Base-by-base conservation (phyloP, 1,139 yeast genomes). In the Zygotorulaspora mrakii region DNA sequence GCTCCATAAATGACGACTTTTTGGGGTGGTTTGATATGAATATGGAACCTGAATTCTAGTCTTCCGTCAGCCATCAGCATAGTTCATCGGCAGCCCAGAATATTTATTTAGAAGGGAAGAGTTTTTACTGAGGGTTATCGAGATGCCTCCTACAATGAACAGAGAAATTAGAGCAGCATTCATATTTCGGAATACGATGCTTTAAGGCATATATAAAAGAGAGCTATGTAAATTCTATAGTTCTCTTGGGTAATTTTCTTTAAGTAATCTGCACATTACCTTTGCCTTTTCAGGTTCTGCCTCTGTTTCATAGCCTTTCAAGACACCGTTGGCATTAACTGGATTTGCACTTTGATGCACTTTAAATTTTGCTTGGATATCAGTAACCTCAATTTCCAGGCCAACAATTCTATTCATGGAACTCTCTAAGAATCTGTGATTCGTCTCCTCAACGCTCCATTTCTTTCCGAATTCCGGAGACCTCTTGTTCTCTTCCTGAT, bases 21-120 rank as follows among this genome's bases (percentile, higher is more conserved):
- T 68, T 89, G 37, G 96, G 96, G n/a, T 89, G 96, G 96, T 83
- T 88, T 68, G 96, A 88, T 58, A 79, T 71, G 54, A 74, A 75
- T 47, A 72, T 74, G 78, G 76, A 74, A 4, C 79, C 79, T 0
- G 77, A 73, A 46, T 75, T 76, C 50, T 75, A 49, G 56, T 20
- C 6, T 9, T 20, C 9, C 8, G 6, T 6, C 9, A 20, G 22
- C 9, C n/a, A n/a, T n/a, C n/a, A n/a, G n/a, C n/a, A n/a, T n/a
- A n/a, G n/a, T n/a, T n/a, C n/a, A n/a, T n/a, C n/a, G n/a, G n/a
- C n/a, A n/a, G n/a, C n/a, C n/a, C n/a, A n/a, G n/a, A n/a, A n/a
- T n/a, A n/a, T n/a, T n/a, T n/a, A n/a, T n/a, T n/a, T n/a, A n/a
- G n/a, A n/a, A n/a, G n/a, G n/a, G n/a, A n/a, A n/a, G n/a, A n/a